Evolutionary conservation across 257 asterid species (phyloP).

Genomic region (Solanum okadae): DNA sequence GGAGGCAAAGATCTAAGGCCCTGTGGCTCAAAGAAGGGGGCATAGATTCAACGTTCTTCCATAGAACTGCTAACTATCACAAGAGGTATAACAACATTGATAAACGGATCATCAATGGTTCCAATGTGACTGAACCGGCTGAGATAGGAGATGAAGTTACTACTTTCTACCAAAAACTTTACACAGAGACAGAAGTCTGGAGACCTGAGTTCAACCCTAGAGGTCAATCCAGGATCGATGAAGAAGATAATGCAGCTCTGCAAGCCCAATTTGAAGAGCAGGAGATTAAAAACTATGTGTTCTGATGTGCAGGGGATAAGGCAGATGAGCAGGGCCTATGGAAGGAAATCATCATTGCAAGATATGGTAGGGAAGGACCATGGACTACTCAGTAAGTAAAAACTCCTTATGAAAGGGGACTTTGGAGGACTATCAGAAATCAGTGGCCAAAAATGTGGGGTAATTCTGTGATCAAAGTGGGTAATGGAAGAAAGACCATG

Average conservation of each 20-base stretch:
- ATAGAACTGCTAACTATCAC: too few relatives aligned
- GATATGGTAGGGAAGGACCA: neutral
- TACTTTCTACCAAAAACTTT: neutral
- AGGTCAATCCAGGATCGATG: neutral
- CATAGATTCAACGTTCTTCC: neutral
- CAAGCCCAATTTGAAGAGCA: neutral
- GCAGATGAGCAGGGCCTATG: neutral
- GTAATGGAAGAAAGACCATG: neutral
- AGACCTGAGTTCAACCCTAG: neutral
- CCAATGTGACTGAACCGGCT: neutral
- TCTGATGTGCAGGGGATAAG: neutral
- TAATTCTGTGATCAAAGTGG: neutral
- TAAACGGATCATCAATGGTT: neutral
- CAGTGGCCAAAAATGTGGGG: neutral
- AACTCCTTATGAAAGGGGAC: too few relatives aligned
- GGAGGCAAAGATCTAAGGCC: neutral
- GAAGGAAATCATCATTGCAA: neutral
- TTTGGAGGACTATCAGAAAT: too few relatives aligned
- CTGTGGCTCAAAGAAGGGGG: neutral
- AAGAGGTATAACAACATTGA: neutral
- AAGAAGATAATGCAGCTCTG: neutral
- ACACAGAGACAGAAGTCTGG: neutral
- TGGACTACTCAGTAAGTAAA: too few relatives aligned
- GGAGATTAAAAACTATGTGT: neutral
- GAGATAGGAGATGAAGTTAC: neutral